These are phyloP conservation scores for Fusarium multiceps DNA, from an alignment of 2,329 filamentous ascomycete genomes.

Conservation along the genomic window DNA sequence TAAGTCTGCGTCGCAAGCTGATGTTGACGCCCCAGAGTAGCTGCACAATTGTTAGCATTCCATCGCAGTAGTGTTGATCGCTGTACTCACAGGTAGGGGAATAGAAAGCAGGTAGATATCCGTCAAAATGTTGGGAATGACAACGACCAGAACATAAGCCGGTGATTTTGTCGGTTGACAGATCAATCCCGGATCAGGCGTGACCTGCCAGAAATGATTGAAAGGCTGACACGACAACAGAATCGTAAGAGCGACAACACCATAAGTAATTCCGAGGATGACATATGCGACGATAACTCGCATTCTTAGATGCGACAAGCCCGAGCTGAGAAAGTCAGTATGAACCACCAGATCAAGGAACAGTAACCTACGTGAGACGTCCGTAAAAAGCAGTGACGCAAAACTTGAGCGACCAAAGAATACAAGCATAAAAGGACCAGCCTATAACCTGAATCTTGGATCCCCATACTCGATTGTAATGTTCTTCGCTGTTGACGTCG, in stretches of 20 bases:
- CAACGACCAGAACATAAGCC: slow-evolving; percentile 34
- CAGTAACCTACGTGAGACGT: slow-evolving; percentile 45
- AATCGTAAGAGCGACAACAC: slow-evolving; percentile 26
- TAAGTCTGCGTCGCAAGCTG: slow-evolving; percentile 36
- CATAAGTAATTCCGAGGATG: slow-evolving; percentile 31
- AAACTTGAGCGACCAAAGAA: slow-evolving; percentile 49
- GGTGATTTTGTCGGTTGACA: slow-evolving; percentile 40
- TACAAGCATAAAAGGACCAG: slow-evolving; percentile 49
- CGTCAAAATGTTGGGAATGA: slow-evolving; percentile 38
- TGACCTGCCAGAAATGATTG: slow-evolving; percentile 61
- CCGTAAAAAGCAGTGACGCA: slow-evolving; percentile 46
- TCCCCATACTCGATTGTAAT: slow-evolving; percentile 45
- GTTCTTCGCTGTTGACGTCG: slow-evolving; percentile 21
- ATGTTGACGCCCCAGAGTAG: slow-evolving; percentile 42
- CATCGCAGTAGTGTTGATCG: rapidly evolving
- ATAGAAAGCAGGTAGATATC: slow-evolving; percentile 37
- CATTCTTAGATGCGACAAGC: slow-evolving; percentile 24
- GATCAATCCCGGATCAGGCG: slow-evolving; percentile 49
- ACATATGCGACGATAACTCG: slow-evolving; percentile 33
- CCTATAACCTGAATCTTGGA: slow-evolving; percentile 48
- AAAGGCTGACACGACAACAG: slow-evolving; percentile 50
- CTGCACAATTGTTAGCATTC: neutral
- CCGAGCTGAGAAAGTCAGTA: slow-evolving; percentile 23
- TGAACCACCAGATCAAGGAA: rapidly evolving
- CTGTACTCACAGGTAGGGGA: slow-evolving; percentile 23